Base-by-base conservation (phyloP, 192 early-diverging fungal species). In the Gonapodya prolifera region DNA sequence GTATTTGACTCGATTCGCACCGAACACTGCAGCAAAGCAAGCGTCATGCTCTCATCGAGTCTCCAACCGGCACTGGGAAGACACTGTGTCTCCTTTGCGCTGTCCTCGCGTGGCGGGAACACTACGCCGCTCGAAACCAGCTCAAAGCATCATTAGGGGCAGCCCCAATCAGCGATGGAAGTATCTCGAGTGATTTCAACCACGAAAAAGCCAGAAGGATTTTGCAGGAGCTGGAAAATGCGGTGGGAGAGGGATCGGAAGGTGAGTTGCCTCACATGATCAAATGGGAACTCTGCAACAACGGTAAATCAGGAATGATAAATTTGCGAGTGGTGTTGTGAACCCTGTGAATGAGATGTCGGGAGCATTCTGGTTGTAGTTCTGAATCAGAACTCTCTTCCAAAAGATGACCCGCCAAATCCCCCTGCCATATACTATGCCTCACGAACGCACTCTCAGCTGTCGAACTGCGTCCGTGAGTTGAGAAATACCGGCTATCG, bases 1-100 rank as follows among this genome's bases (percentile, higher is more conserved):
- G 8, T 61, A 16, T 61, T 61, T 8, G 8, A 8, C 8, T 23
- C 45, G 45, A 61, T 61, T 61, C 45, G 45, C 45, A 16, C 8
- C 45, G 8, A 16, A 61, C n/a, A 61, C 23, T 61, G 8, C 23
- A 61, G 45, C 45, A 61, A 61, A 61, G 45, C 45, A 61, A 23
- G 45, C 45, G 45, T 16, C 8, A 61, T 61, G 45, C 45, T 23
- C 23, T 61, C 8, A 8, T 61, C 33, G 69, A 35, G 78, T 80
- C 77, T 0, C 80, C 79, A 33, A 78, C 35, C 79, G 93, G 93
- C 0, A 93, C 93, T 8, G 93, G 93, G 33, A 95, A 95, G 78
- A 91, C 92, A 0, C 76, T 95, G 33, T 89, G 90, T 0, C 76
- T 95, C 33, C 79, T 95, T 28, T 92, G 91, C 76, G 86, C 92